These are phyloP conservation scores for Athelia psychrophila DNA, from an alignment of 1,284 basidiomycete species.

Conservation along the genomic window DNA sequence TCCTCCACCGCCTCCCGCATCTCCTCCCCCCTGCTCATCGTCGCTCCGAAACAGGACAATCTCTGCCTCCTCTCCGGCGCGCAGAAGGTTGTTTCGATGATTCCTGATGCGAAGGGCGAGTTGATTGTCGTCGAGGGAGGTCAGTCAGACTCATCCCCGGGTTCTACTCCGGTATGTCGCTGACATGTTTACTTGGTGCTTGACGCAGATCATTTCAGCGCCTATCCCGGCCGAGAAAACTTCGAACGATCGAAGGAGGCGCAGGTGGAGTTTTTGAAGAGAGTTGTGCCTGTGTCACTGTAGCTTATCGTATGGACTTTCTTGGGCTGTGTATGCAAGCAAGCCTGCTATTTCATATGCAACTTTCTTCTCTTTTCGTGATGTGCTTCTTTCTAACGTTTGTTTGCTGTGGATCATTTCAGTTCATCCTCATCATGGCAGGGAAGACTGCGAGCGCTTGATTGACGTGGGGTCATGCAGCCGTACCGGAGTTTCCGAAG, in stretches of 20 bases:
- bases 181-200: neutral
- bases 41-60: conserved; percentile 21
- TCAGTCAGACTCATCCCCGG: conserved; percentile 2
- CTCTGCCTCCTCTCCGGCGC: conserved; percentile 16
- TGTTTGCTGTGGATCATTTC: too few relatives aligned
- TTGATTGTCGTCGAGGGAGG: conserved; percentile 15
- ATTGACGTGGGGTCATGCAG: too few relatives aligned
- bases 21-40: conserved; percentile 20
- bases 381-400: too few relatives aligned
- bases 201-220: conserved; percentile 21
- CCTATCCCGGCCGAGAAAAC: conserved; percentile 20
- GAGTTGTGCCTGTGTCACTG: conserved; percentile 13
- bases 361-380: too few relatives aligned
- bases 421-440: too few relatives aligned
- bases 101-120: conserved; percentile 11
- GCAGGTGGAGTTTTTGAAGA: conserved; percentile 21
- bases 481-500: too few relatives aligned
- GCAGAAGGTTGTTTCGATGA: conserved; percentile 9
- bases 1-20: conserved; percentile 13
- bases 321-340: too few relatives aligned
- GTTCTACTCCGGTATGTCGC: neutral
- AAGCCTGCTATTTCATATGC: too few relatives aligned
- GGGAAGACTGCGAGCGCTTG: too few relatives aligned
- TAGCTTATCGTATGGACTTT: too few relatives aligned
- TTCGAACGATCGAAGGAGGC: conserved; percentile 6